Percentiles rank a stretch among this genome's conserved stretches.
These are phyloP conservation scores for Penicillium brevicompactum DNA, from an alignment of 2,329 filamentous ascomycete genomes.

Conservation along the genomic window DNA sequence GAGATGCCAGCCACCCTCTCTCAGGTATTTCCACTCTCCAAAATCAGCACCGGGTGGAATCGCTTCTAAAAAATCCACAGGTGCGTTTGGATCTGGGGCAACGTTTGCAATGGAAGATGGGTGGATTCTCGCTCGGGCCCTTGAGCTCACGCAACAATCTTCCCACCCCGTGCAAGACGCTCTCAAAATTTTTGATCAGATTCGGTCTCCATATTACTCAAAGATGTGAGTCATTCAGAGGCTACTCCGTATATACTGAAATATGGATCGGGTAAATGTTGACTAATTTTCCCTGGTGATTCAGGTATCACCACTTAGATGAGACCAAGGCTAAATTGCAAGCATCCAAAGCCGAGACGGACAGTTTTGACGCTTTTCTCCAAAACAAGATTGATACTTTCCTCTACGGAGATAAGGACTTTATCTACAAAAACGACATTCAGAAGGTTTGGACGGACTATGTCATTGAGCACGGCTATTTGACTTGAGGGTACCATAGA, in stretches of 20 bases:
- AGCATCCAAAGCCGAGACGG: slow-evolving; percentile 15
- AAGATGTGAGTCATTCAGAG: slow-evolving; percentile 35
- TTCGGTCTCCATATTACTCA: slow-evolving; percentile 45
- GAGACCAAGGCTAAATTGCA: slow-evolving; percentile 14
- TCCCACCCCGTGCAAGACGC: slow-evolving; percentile 28
- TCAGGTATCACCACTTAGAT: slow-evolving; percentile 19
- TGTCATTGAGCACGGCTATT: background rate
- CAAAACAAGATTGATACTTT: slow-evolving; percentile 34
- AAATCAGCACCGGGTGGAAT: background rate
- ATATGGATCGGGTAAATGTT: background rate
- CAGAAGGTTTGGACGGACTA: slow-evolving; percentile 37
- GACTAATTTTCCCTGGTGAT: background rate
- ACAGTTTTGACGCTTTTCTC: slow-evolving; percentile 32
- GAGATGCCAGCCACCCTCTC: slow-evolving; percentile 59
- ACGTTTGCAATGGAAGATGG: slow-evolving; percentile 51
- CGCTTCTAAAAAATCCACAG: slow-evolving; percentile 10
- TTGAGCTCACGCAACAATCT: slow-evolving; percentile 24
- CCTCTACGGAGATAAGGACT: slow-evolving; percentile 38
- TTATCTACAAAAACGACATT: slow-evolving; percentile 49
- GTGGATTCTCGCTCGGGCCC: slow-evolving; percentile 46
- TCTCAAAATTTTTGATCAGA: slow-evolving; percentile 41
- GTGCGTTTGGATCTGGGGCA: slow-evolving; percentile 49
- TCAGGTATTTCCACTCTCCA: slow-evolving; percentile 37
- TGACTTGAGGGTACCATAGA: too few species aligned
- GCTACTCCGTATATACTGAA: background rate